A percentile compares a stretch with the other conserved stretches of the same genome.
These are phyloP conservation scores for Emmonsiellopsis sp. DNA, from an alignment of 2,329 filamentous ascomycete species.

Conservation along the genomic window DNA sequence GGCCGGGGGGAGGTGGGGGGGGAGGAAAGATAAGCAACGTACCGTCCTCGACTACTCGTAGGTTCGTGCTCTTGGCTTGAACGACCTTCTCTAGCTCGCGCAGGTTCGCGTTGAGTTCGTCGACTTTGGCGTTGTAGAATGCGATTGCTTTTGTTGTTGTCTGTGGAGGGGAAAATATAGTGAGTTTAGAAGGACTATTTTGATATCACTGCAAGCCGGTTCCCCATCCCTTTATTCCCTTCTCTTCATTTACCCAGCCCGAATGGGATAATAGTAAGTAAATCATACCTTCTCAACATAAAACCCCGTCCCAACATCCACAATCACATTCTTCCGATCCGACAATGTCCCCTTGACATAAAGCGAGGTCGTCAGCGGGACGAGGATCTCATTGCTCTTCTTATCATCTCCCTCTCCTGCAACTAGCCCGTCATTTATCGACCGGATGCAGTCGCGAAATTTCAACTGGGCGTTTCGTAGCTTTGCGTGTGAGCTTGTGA, in stretches of 20 bases:
- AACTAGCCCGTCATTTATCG: conserved; percentile 55
- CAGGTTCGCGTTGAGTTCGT: conserved; percentile 55
- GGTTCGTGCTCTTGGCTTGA: conserved; percentile 69
- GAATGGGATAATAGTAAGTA: background rate
- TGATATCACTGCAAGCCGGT: no score
- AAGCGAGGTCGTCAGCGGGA: conserved; percentile 89
- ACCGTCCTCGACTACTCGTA: conserved; percentile 85
- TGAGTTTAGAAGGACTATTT: no score
- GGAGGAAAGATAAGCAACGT: conserved; percentile 18
- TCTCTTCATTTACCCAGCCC: background rate
- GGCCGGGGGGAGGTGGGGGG: background rate
- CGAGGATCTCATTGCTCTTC: conserved; percentile 52
- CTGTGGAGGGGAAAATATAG: conserved; percentile 18
- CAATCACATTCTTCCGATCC: conserved; percentile 66
- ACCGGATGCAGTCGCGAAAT: conserved; percentile 80
- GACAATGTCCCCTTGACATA: conserved; percentile 82
- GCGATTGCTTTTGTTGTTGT: conserved; percentile 51
- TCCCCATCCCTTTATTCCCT: background rate
- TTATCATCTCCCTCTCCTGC: conserved; percentile 23
- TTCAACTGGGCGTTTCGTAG: conserved; percentile 83
- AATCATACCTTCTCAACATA: conserved; percentile 74
- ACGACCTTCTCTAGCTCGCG: conserved; percentile 61
- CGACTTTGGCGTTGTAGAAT: conserved; percentile 61
- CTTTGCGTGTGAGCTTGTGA: conserved; percentile 82
- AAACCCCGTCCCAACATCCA: conserved; percentile 90